phyloP scores from a whole-genome alignment of 2,329 filamentous ascomycete species.

The Orbilia oligospora region DNA sequence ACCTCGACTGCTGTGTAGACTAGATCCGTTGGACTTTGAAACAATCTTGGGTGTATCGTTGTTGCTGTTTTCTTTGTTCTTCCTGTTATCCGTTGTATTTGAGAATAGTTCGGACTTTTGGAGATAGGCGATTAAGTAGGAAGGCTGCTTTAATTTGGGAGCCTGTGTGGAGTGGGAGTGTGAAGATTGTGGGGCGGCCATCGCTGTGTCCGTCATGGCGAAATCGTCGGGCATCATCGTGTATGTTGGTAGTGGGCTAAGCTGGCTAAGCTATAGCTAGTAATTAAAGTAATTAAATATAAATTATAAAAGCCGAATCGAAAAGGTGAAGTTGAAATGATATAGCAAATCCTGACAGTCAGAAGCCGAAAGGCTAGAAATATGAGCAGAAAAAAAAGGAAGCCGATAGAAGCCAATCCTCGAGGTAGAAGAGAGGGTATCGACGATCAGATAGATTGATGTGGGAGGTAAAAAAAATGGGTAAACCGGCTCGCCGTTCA shows the following conservation, averaged over 20 bases:
- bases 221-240: slow-evolving; percentile 14
- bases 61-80: neutral
- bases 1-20: slow-evolving; percentile 20
- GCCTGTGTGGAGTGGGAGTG: neutral
- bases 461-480: neutral
- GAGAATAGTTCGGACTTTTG: slow-evolving; percentile 42
- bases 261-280: neutral
- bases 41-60: neutral
- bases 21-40: slow-evolving; percentile 22
- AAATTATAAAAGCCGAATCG: neutral
- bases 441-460: too few relatives aligned
- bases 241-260: neutral
- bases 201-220: slow-evolving; percentile 15
- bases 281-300: too few relatives aligned
- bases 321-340: neutral
- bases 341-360: neutral
- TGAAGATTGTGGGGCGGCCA: neutral
- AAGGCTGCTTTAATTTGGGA: slow-evolving; percentile 23
- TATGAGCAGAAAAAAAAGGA: neutral
- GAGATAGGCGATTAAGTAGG: slow-evolving; percentile 57
- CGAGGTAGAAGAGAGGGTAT: slow-evolving; percentile 6
- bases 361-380: neutral
- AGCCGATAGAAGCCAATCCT: too few relatives aligned
- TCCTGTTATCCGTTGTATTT: neutral
- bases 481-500: neutral